These are phyloP conservation scores for Ceratocystis papillata DNA, from an alignment of 2,329 filamentous ascomycete species.

Conservation along the genomic window DNA sequence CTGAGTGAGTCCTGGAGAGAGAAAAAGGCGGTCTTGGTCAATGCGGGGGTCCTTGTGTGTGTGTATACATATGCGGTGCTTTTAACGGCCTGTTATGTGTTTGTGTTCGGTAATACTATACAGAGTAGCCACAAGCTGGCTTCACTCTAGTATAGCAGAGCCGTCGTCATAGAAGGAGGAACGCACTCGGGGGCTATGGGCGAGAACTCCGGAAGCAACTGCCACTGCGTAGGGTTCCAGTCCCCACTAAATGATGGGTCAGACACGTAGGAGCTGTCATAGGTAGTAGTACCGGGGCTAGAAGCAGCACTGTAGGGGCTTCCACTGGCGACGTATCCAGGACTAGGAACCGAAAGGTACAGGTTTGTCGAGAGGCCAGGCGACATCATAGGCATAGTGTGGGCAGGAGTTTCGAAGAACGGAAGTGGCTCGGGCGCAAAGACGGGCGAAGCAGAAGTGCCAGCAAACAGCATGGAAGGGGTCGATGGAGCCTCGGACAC, in stretches of 20 bases:
- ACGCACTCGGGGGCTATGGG: conserved; percentile 23
- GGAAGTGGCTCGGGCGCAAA: conserved; percentile 13
- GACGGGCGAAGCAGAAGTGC: conserved; percentile 13
- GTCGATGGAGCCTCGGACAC: conserved; percentile 17
- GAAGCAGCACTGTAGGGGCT: conserved; percentile 21
- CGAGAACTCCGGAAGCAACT: conserved; percentile 18
- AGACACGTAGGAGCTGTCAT: conserved; percentile 17
- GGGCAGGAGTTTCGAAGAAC: conserved; percentile 14
- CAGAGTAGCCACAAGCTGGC: conserved; percentile 13
- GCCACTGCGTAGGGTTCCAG: conserved; percentile 16
- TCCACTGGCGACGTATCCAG: conserved; percentile 16
- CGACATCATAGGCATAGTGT: conserved; percentile 20
- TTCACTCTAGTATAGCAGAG: conserved; percentile 20
- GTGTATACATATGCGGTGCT: conserved; percentile 1
- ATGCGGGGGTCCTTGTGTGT: conserved; percentile 18
- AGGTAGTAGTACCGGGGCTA: conserved; percentile 20
- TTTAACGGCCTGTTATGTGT: conserved; percentile 7
- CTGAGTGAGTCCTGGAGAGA: conserved; percentile 23
- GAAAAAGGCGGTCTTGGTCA: conserved; percentile 22
- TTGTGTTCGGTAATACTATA: conserved; percentile 2
- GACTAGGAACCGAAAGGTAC: conserved; percentile 19
- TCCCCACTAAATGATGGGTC: conserved; percentile 17
- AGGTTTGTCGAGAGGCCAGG: conserved; percentile 14
- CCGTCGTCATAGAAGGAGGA: conserved; percentile 21
- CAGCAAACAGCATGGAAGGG: conserved; percentile 16